Evolutionary conservation across 2,329 filamentous ascomycete genomes (phyloP).

Genomic region (Tolypocladium cylindrosporum): DNA sequence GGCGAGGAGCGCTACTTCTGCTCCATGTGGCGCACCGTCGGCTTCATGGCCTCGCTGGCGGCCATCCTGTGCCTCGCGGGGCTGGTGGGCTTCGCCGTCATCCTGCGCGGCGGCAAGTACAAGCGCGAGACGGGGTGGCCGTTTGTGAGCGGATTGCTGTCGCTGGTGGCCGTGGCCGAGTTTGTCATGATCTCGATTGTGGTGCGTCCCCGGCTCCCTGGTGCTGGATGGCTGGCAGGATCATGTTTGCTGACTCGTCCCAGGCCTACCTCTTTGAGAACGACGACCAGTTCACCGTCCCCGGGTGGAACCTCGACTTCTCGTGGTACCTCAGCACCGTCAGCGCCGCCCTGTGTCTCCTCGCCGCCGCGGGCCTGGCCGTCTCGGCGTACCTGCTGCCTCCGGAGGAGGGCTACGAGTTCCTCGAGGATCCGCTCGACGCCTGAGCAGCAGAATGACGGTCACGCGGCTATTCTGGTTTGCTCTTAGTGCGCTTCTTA

Average conservation of each 20-base stretch:
- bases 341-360: conserved; percentile 42
- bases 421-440: conserved; percentile 45
- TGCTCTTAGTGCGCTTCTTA: background rate
- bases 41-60: conserved; percentile 78
- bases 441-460: conserved; percentile 20
- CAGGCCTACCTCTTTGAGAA: conserved; percentile 78
- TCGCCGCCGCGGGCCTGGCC: conserved; percentile 48
- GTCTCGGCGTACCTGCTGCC: conserved; percentile 62
- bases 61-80: conserved; percentile 74
- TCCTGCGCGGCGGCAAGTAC: conserved; percentile 69
- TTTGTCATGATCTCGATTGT: conserved; percentile 72
- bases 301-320: conserved; percentile 70
- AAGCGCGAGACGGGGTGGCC: conserved; percentile 78
- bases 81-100: conserved; percentile 68
- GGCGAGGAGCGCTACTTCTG: conserved; percentile 62
- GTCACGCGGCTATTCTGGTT: background rate
- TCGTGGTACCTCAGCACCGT: conserved; percentile 64
- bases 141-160: conserved; percentile 56
- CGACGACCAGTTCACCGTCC: conserved; percentile 69
- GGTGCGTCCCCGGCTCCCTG: conserved; percentile 42
- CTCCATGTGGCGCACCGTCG: conserved; percentile 80
- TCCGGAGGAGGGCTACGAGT: conserved; percentile 78
- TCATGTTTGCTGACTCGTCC: background rate
- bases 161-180: conserved; percentile 57
- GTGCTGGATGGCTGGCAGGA: accelerated